Conservation (phyloP, 805 yeast genomes). For the Saturnispora gosingensis region DNA sequence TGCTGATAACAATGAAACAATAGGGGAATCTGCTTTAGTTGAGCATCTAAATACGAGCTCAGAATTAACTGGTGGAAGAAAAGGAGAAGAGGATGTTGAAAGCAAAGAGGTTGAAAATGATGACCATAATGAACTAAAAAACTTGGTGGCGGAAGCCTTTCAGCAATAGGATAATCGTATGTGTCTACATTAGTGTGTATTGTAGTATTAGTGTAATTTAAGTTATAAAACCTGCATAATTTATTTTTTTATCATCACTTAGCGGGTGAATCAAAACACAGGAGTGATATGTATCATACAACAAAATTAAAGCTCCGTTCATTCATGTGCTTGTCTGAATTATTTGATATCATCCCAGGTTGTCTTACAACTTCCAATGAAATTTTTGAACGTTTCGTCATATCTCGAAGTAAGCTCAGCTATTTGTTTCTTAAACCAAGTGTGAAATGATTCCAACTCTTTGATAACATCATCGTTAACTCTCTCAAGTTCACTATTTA, state of each 20-base stretch:
- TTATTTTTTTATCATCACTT: neutral
- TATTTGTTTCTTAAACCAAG: conserved; percentile 25
- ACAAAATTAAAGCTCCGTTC: neutral
- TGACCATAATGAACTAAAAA: conserved; percentile 25
- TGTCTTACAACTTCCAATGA: conserved; percentile 16
- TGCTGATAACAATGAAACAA: conserved; percentile 9
- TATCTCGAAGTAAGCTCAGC: conserved; percentile 16
- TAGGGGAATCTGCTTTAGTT: conserved; percentile 14
- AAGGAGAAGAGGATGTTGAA: neutral
- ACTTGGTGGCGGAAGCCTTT: conserved; percentile 29
- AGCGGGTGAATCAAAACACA: neutral
- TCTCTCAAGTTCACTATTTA: conserved; percentile 19
- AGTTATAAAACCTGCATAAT: neutral
- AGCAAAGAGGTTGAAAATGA: conserved; percentile 10
- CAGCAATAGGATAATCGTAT: conserved; percentile 10
- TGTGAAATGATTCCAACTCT: conserved; percentile 24
- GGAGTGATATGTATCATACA: neutral
- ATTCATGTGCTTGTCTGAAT: neutral
- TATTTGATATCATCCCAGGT: conserved; percentile 21
- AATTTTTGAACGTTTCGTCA: conserved; percentile 20
- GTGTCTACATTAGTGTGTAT: conserved; percentile 10
- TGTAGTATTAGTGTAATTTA: conserved; percentile 6
- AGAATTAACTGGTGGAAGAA: conserved; percentile 2
- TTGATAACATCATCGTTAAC: conserved; percentile 20
- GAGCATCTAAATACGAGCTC: conserved; percentile 17